Evolutionary conservation across 352 stramenopile species (phyloP).

Genomic region (Pythium rhizo-oryzae): DNA sequence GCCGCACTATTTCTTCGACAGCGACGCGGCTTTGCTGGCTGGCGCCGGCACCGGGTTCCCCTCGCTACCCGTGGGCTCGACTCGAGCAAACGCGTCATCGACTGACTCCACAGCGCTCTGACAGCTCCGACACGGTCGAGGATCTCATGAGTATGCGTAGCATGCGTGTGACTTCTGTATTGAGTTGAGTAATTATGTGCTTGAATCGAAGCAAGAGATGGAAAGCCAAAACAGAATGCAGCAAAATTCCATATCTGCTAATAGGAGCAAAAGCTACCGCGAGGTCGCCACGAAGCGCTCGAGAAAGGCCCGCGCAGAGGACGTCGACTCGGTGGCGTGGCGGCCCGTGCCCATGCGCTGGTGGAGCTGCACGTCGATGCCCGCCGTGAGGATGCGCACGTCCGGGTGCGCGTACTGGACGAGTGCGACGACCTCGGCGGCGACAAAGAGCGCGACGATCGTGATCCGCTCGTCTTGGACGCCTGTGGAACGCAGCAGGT

Average conservation of each 20-base stretch:
- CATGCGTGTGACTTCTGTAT: not conserved
- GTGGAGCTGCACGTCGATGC: conserved; percentile 15
- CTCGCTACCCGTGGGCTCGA: not conserved
- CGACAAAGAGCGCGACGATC: conserved; percentile 43
- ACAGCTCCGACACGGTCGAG: not conserved
- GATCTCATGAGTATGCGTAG: not conserved
- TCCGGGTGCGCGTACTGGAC: conserved; percentile 34
- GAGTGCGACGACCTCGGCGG: conserved; percentile 32
- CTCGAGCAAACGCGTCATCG: not conserved
- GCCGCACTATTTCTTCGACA: conserved; percentile 13
- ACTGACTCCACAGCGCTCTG: conserved; percentile 9
- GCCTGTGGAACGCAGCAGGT: conserved; percentile 36
- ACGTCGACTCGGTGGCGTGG: conserved; percentile 14
- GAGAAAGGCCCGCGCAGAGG: conserved; percentile 2
- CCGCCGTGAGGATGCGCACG: conserved; percentile 29
- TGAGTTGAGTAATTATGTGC: no score
- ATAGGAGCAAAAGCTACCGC: no score
- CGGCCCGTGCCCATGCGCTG: conserved; percentile 19
- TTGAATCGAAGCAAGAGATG: no score
- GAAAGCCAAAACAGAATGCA: no score
- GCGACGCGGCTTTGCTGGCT: conserved; percentile 1
- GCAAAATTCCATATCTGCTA: no score
- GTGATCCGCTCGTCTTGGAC: conserved; percentile 43
- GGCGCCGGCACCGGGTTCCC: not conserved
- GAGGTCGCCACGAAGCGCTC: not conserved